These are phyloP conservation scores for Nakazawaea sp. DNA, from an alignment of 805 yeast genomes.

Conservation along the genomic window DNA sequence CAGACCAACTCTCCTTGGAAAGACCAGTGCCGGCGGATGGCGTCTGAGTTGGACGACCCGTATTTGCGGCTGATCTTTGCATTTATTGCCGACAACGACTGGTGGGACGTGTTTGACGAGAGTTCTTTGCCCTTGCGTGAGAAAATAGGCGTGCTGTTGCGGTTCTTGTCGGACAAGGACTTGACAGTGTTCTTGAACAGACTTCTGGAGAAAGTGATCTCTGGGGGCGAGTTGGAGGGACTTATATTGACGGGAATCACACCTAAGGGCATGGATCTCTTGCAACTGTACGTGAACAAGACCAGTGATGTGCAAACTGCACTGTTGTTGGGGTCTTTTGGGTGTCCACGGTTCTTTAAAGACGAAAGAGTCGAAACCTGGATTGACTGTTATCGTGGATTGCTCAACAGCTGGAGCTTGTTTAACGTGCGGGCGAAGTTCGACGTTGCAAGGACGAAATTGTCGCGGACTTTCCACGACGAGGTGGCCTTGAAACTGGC, in stretches of 20 bases:
- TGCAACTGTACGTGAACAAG: slow-evolving; percentile 83
- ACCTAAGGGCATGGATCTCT: slow-evolving; percentile 68
- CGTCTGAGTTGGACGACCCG: slow-evolving; percentile 85
- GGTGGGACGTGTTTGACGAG: slow-evolving; percentile 95
- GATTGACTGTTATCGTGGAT: slow-evolving; percentile 60
- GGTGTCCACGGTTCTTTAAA: slow-evolving; percentile 74
- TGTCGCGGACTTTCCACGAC: slow-evolving; percentile 50
- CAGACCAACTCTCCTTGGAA: slow-evolving; percentile 77
- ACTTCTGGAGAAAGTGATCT: slow-evolving; percentile 64
- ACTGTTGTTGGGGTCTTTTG: slow-evolving; percentile 70
- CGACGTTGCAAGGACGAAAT: slow-evolving; percentile 69
- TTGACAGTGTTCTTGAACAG: slow-evolving; percentile 64
- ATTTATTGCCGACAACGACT: slow-evolving; percentile 85
- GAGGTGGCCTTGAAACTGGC: slow-evolving; percentile 37
- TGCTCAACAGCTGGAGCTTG: slow-evolving; percentile 75
- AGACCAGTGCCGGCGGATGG: slow-evolving; percentile 83
- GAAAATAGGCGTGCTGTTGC: slow-evolving; percentile 81
- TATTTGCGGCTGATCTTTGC: slow-evolving; percentile 90
- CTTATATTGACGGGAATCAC: slow-evolving; percentile 88
- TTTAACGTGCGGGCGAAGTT: slow-evolving; percentile 77
- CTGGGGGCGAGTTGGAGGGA: slow-evolving; percentile 86
- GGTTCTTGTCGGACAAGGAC: slow-evolving; percentile 78
- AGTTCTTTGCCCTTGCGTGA: slow-evolving; percentile 83
- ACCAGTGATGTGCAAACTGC: slow-evolving; percentile 92
- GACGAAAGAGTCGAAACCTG: slow-evolving; percentile 73